Conservation (phyloP, 2,329 filamentous ascomycete genomes). For the Neodidymelliopsis sp. region DNA sequence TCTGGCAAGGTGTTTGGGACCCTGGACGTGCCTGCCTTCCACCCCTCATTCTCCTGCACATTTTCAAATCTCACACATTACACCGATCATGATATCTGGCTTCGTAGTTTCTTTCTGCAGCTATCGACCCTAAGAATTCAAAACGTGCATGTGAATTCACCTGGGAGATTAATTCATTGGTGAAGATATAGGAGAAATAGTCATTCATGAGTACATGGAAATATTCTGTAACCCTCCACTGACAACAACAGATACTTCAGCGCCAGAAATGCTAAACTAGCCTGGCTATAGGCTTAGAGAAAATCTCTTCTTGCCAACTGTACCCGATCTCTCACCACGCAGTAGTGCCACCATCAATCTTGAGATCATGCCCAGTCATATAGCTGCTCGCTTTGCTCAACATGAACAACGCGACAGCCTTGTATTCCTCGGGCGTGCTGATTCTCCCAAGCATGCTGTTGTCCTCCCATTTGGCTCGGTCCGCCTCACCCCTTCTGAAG, state of each 20-base stretch:
- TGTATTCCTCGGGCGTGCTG: conserved; percentile 46
- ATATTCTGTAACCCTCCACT: too few relatives aligned
- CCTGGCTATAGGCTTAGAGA: too few relatives aligned
- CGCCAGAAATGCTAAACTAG: too few relatives aligned
- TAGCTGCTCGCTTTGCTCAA: conserved; percentile 47
- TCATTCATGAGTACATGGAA: too few relatives aligned
- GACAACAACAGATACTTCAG: too few relatives aligned
- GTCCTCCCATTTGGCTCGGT: conserved; percentile 71
- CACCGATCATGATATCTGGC: too few relatives aligned
- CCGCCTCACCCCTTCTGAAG: conserved; percentile 74
- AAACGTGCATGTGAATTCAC: too few relatives aligned
- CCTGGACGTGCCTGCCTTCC: conserved; percentile 2
- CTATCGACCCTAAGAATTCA: too few relatives aligned
- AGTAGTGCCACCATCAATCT: conserved; percentile 46
- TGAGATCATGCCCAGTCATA: conserved; percentile 47
- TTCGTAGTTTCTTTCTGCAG: too few relatives aligned
- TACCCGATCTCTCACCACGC: conserved; percentile 46
- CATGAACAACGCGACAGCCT: conserved; percentile 44
- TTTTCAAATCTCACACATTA: background rate
- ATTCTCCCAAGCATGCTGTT: conserved; percentile 77
- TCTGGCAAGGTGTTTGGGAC: conserved; percentile 16
- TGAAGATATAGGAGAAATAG: too few relatives aligned
- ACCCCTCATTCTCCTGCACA: background rate
- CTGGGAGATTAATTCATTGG: too few relatives aligned
- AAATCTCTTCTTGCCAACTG: too few relatives aligned